Base-by-base conservation (phyloP, 2,329 filamentous ascomycete genomes). In the Sclerotinia spermophila region DNA sequence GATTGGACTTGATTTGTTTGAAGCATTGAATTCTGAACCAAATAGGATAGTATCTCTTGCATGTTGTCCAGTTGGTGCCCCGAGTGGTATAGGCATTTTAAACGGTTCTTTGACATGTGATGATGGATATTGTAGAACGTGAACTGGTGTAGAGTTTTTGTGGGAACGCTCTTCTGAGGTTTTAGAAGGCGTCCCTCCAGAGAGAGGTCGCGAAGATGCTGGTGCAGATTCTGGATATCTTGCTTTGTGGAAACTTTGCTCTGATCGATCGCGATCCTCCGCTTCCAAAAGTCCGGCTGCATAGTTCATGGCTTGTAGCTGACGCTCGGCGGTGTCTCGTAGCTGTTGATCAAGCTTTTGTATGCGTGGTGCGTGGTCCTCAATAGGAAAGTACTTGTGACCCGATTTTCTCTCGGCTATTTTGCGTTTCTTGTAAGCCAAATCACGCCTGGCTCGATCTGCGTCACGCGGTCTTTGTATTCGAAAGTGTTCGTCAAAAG, bases 341-440 rank as follows among this genome's bases (percentile, higher is more conserved):
- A 64, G 33, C 44, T 48, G 61, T 13, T 45, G 30, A 3, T 64
- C 61, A n/a, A 64, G 30, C 7, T 64, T 24, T 51, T 64, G 44
- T 38, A 64, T 51, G 19, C n/a, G 44, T 64, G 13, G 30, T 38
- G 21, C 15, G 15, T 64, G 44, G 44, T 38, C 24, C 30, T 51
- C 61, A 5, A 51, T 51, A 3, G 61, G 61, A 8, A 38, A 27
- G n/a, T 48, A 64, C 13, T 48, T 64, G 21, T 38, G 30, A 45
- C 19, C 61, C 10, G 42, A 48, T n/a, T 64, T 45, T 45, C 30
- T 48, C 19, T 48, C 44, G 3, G 61, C 45, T 65, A 51, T 51
- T 60, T 60, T 60, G 5, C 61, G 44, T 27, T 38, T 65, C 45
- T 51, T 65, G 61, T 65, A 65, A 51, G 44, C 44, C 7, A 48